phyloP scores from a whole-genome alignment of 805 yeast genomes.

The Pichia thaimueangensis region DNA sequence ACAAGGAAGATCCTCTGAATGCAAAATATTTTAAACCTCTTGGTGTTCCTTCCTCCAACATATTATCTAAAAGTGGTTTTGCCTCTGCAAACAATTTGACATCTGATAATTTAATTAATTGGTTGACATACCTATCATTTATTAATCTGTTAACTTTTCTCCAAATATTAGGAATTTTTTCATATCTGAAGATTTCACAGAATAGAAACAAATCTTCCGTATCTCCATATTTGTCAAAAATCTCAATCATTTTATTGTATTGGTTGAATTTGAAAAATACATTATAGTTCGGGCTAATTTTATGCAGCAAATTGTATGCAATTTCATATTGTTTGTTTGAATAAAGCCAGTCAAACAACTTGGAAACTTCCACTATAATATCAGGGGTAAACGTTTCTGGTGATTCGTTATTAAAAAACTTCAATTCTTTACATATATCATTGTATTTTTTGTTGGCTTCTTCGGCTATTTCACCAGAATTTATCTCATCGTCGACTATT shows the following conservation, averaged over 20 bases:
- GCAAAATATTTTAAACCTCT: slow-evolving; percentile 11
- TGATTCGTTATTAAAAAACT: slow-evolving; percentile 1
- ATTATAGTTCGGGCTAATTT: slow-evolving; percentile 1
- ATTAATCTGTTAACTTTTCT: slow-evolving; percentile 7
- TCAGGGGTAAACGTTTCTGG: slow-evolving; percentile 11
- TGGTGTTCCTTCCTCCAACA: not conserved
- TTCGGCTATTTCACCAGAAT: slow-evolving; percentile 6
- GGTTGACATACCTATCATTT: not conserved
- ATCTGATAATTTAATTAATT: slow-evolving; percentile 5
- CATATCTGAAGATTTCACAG: slow-evolving; percentile 14
- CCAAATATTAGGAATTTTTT: slow-evolving; percentile 10
- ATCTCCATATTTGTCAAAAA: slow-evolving; percentile 22
- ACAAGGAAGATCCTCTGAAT: slow-evolving; percentile 1
- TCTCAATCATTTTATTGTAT: slow-evolving; percentile 12
- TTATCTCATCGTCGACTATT: slow-evolving; percentile 11
- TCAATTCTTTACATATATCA: slow-evolving; percentile 3
- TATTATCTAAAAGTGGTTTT: not conserved
- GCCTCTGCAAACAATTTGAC: not conserved
- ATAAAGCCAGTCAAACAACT: slow-evolving; percentile 20
- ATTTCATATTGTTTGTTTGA: slow-evolving; percentile 15
- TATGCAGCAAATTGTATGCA: slow-evolving; percentile 11
- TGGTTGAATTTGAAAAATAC: slow-evolving; percentile 16
- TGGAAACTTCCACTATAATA: slow-evolving; percentile 10
- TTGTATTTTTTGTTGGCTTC: slow-evolving; percentile 10
- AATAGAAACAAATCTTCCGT: slow-evolving; percentile 15